These are phyloP conservation scores for Crepidotus variabilis DNA, from an alignment of 768 basidiomycete species.

Conservation along the genomic window DNA sequence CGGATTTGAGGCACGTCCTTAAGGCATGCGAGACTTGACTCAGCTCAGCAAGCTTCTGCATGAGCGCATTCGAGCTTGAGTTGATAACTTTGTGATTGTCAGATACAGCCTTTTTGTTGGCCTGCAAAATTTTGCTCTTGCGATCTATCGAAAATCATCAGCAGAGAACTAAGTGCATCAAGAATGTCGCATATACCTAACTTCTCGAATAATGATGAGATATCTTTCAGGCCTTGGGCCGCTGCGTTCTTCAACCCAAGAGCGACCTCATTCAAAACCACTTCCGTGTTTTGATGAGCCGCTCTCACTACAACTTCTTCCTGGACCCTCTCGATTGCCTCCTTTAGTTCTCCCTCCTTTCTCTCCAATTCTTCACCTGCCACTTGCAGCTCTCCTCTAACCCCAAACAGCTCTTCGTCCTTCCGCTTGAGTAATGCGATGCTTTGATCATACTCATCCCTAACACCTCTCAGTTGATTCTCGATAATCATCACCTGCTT, in stretches of 20 bases:
- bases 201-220: constrained; percentile 73
- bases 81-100: constrained; percentile 59
- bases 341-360: constrained; percentile 56
- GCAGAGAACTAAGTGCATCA: not conserved
- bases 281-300: constrained; percentile 76
- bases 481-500: constrained; percentile 83
- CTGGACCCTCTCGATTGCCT: constrained; percentile 58
- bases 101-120: constrained; percentile 64
- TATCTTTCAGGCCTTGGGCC: constrained; percentile 66
- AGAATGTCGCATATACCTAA: constrained; percentile 53
- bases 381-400: constrained; percentile 51
- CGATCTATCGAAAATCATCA: constrained; percentile 49
- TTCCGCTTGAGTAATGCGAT: constrained; percentile 70
- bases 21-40: constrained; percentile 51
- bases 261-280: constrained; percentile 68
- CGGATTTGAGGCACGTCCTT: constrained; percentile 47
- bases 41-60: constrained; percentile 59
- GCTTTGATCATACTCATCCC: constrained; percentile 91
- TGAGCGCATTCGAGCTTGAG: constrained; percentile 48
- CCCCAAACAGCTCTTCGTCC: constrained; percentile 70
- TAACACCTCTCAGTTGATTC: constrained; percentile 70
- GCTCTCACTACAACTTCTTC: constrained; percentile 78
- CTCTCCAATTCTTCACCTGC: constrained; percentile 48
- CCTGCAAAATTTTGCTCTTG: constrained; percentile 56
- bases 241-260: constrained; percentile 60